Base-by-base conservation (phyloP, 2,329 filamentous ascomycete species). In the Penicillium brevicompactum region DNA sequence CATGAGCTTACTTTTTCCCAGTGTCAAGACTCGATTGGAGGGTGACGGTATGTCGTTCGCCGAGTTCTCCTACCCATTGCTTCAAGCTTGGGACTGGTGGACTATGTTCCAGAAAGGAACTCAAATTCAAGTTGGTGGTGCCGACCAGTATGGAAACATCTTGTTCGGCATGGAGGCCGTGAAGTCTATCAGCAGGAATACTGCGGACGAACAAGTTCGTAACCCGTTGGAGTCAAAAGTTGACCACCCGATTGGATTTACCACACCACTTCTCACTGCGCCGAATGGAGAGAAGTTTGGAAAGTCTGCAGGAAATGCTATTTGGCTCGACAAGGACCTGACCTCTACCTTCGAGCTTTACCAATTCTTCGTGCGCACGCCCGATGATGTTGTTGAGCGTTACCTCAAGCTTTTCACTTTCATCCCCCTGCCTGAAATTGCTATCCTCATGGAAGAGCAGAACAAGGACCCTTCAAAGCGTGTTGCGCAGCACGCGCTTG, bases 71-170 rank as follows among this genome's bases (percentile, higher is more conserved):
- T 99, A 99, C 69, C 94, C 95, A 1, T 77, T 99, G 14, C 85
- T 97, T 66, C 94, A 99, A 72, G 92, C 89, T 21, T 97, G 92
- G 89, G 94, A 99, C 72, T 99, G 92, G 85, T 97, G 91, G 90
- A 82, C 90, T 64, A 83, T 97, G 77, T 95, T 90, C 74, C 82
- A 84, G 22, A 83, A 81, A 49, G 81, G 83, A 46, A 81, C 92
- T 9, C 88, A 92, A 69, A 84, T 97, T 70, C 92, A 99, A 75
- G 90, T 99, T 49, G 94, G 94, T 55, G 94, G 94, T 38, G 92
- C 92, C 6, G 94, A 99, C 70, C 94, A 99, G 76, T 97, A 88
- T 70, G 94, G 94, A 59, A 99, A 99, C 75, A 97, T 99, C 61
- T 84, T 95, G 27, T 87, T 92, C 11, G 94, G 94, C 46, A 88